These are phyloP conservation scores for Geranomyces michiganensis DNA, from an alignment of 192 early-diverging fungal species.

Conservation along the genomic window DNA sequence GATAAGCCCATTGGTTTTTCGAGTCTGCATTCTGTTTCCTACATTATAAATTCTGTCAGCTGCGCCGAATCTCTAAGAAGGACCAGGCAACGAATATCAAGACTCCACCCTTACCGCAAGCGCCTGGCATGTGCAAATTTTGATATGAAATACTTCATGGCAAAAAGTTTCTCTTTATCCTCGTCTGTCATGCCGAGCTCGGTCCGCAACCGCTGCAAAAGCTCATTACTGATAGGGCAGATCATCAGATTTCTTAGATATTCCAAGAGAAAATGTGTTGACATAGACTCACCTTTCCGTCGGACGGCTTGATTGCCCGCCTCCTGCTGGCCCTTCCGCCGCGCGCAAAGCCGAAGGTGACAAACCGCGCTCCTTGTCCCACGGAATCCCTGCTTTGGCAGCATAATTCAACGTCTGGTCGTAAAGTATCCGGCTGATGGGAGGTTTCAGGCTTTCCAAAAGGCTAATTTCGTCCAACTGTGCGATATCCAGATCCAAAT, in stretches of 20 bases:
- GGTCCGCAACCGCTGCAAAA: conserved; percentile 50
- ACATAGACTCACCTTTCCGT: neutral
- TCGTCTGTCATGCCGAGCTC: conserved; percentile 73
- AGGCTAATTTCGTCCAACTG: conserved; percentile 65
- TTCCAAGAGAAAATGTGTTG: neutral
- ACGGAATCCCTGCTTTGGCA: conserved; percentile 21
- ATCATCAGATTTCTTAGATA: neutral
- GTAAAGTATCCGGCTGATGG: conserved; percentile 59
- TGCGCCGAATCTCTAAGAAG: neutral
- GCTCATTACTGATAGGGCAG: conserved; percentile 17
- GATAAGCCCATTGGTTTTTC: conserved; percentile 21
- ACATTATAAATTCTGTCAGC: neutral
- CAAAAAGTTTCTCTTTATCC: conserved; percentile 72
- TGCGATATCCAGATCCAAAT: conserved; percentile 65
- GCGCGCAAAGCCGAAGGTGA: conserved; percentile 5
- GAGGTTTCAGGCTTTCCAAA: conserved; percentile 68
- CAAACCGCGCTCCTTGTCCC: conserved; percentile 16
- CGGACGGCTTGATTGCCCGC: neutral
- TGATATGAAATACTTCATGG: conserved; percentile 77
- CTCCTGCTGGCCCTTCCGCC: neutral
- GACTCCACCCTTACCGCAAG: conserved; percentile 1
- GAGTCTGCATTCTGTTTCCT: conserved; percentile 14
- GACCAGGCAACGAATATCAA: neutral
- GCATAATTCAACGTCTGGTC: conserved; percentile 64
- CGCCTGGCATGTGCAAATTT: conserved; percentile 64